These are phyloP conservation scores for Boletus barrowsii DNA, from an alignment of 768 basidiomycete genomes.

Conservation along the genomic window DNA sequence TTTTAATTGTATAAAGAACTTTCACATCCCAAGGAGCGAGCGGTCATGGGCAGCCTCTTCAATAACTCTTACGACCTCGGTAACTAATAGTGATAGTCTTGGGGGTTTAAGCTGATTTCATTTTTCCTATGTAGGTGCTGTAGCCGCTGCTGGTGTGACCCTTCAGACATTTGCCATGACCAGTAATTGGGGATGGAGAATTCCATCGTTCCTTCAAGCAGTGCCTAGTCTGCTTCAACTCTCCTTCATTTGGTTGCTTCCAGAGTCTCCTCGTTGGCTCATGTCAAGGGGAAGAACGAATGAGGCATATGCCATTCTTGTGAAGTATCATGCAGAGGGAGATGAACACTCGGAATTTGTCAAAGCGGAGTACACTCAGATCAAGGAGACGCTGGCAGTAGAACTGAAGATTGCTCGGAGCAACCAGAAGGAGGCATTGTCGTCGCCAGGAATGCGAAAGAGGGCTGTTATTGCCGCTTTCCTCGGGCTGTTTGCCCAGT, in stretches of 20 bases:
- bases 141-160: constrained; percentile 48
- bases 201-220: constrained; percentile 56
- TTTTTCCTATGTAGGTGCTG: constrained; percentile 5
- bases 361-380: constrained; percentile 55
- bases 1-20: constrained; percentile 8
- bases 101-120: background rate
- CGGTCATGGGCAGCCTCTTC: constrained; percentile 12
- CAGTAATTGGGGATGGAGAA: constrained; percentile 66
- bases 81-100: background rate
- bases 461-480: constrained; percentile 11
- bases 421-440: background rate
- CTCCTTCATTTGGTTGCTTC: constrained; percentile 53
- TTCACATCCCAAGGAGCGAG: constrained; percentile 23
- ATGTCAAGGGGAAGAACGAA: constrained; percentile 51
- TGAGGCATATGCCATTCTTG: constrained; percentile 47
- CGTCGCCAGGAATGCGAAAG: constrained; percentile 13
- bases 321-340: constrained; percentile 63
- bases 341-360: constrained; percentile 50
- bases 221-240: constrained; percentile 54
- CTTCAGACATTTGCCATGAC: constrained; percentile 61
- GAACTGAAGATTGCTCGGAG: constrained; percentile 2
- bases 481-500: constrained; percentile 14
- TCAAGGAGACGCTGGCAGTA: constrained; percentile 48
- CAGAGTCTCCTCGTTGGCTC: constrained; percentile 67
- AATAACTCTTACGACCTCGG: constrained; percentile 7